Conservation (phyloP, 306 rosid genomes). For the Prunus davidiana region DNA sequence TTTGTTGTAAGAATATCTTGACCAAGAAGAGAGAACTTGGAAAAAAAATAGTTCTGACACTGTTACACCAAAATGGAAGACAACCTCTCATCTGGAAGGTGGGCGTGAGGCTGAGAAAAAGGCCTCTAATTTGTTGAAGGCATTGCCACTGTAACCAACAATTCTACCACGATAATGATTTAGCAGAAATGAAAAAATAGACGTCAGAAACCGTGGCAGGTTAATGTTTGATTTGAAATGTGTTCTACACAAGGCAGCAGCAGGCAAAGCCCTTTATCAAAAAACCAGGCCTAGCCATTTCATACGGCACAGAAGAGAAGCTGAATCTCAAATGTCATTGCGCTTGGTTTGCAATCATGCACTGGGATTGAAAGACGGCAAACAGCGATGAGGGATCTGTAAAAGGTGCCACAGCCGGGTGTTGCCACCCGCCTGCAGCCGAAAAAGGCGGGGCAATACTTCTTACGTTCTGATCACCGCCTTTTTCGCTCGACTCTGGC, state of each 20-base stretch:
- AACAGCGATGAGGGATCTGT: constrained; percentile 47
- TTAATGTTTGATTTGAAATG: neutral
- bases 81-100: neutral
- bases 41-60: too few species aligned
- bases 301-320: neutral
- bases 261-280: neutral
- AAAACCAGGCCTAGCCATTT: neutral
- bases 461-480: neutral
- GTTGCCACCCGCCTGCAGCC: constrained; percentile 46
- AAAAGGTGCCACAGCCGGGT: constrained; percentile 48
- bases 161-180: neutral
- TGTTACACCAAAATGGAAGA: neutral
- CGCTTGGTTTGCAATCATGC: constrained; percentile 41
- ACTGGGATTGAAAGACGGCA: constrained; percentile 52
- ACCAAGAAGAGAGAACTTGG: neutral
- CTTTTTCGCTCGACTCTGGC: constrained; percentile 22
- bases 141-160: neutral
- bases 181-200: neutral
- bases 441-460: neutral
- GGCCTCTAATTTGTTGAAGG: neutral
- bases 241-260: neutral
- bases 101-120: neutral
- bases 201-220: neutral
- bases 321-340: constrained; percentile 20
- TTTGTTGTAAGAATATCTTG: neutral